These are phyloP conservation scores for Aotearoamyces nothofagi DNA, from an alignment of 2,329 filamentous ascomycete species.

Conservation along the genomic window DNA sequence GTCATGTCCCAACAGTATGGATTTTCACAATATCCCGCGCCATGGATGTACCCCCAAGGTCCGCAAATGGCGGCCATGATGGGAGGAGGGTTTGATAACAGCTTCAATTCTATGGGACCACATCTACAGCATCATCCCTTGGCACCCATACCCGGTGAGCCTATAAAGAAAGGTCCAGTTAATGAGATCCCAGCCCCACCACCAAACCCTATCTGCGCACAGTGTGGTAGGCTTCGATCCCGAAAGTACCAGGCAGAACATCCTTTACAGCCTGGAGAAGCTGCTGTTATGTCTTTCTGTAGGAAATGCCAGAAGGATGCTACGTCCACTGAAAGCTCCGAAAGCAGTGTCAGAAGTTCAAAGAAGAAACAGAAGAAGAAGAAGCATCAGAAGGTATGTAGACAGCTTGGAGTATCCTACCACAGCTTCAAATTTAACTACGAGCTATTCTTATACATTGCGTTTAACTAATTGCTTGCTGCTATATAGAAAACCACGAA, in stretches of 20 bases:
- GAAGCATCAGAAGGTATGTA: background rate
- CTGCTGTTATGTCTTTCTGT: slow-evolving; percentile 21
- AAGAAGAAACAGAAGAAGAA: slow-evolving; percentile 3
- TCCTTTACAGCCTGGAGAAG: slow-evolving; percentile 16
- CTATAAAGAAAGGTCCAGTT: background rate
- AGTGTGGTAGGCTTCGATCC: slow-evolving; percentile 26
- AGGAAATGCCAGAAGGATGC: slow-evolving; percentile 21
- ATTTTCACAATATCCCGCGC: background rate
- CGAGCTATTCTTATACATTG: too few relatives aligned
- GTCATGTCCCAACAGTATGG: background rate
- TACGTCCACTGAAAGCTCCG: slow-evolving; percentile 11
- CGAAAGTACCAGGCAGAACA: slow-evolving; percentile 23
- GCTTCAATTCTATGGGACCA: background rate
- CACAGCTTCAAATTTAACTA: too few relatives aligned
- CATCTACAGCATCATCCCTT: background rate
- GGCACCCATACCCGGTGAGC: slow-evolving; percentile 1
- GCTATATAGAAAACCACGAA: background rate
- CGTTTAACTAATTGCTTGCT: background rate
- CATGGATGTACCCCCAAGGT: background rate
- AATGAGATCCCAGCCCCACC: slow-evolving; percentile 16
- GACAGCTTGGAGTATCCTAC: too few relatives aligned
- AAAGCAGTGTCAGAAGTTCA: slow-evolving; percentile 3
- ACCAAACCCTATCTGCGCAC: slow-evolving; percentile 23
- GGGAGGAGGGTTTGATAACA: too few relatives aligned
- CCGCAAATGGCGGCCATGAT: too few relatives aligned